These are phyloP conservation scores for Calonectria pteridis DNA, from an alignment of 2,329 filamentous ascomycete genomes.

Conservation along the genomic window DNA sequence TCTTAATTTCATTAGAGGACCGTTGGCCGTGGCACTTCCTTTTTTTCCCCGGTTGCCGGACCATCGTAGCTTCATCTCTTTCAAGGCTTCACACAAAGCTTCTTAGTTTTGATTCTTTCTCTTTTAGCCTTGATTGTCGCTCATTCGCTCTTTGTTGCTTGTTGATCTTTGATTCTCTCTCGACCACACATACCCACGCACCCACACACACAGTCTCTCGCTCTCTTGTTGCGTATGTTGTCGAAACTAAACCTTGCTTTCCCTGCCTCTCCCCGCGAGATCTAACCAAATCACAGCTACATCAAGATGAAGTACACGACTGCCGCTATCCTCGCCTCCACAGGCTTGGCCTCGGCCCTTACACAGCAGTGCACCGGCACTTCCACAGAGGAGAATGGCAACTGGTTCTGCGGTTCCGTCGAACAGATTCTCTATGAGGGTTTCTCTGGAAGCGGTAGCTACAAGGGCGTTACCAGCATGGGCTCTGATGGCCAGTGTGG, in stretches of 20 bases:
- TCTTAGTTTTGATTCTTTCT: slow-evolving; percentile 1
- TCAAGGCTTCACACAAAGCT: not conserved
- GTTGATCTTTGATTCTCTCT: slow-evolving; percentile 1
- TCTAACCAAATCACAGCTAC: not conserved
- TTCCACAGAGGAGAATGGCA: slow-evolving; percentile 60
- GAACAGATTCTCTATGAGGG: slow-evolving; percentile 76
- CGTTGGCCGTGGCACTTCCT: not conserved
- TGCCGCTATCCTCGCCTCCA: slow-evolving; percentile 44
- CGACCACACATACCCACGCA: not conserved
- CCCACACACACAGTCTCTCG: not conserved
- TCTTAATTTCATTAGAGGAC: slow-evolving; percentile 34
- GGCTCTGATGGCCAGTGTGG: slow-evolving; percentile 66
- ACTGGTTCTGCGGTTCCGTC: slow-evolving; percentile 76
- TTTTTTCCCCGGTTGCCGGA: not conserved
- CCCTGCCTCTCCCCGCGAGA: not conserved
- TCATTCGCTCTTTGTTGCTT: not conserved
- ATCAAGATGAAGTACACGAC: slow-evolving; percentile 48
- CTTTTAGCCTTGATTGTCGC: not conserved
- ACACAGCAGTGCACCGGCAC: slow-evolving; percentile 52
- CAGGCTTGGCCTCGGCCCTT: slow-evolving; percentile 47
- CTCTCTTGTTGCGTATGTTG: slow-evolving; percentile 12
- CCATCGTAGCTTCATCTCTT: not conserved
- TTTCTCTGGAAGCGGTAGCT: slow-evolving; percentile 70
- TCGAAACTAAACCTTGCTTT: not conserved
- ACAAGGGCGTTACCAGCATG: slow-evolving; percentile 75